phyloP scores from a whole-genome alignment of 345 rosid genomes.

The Brassica incana region DNA sequence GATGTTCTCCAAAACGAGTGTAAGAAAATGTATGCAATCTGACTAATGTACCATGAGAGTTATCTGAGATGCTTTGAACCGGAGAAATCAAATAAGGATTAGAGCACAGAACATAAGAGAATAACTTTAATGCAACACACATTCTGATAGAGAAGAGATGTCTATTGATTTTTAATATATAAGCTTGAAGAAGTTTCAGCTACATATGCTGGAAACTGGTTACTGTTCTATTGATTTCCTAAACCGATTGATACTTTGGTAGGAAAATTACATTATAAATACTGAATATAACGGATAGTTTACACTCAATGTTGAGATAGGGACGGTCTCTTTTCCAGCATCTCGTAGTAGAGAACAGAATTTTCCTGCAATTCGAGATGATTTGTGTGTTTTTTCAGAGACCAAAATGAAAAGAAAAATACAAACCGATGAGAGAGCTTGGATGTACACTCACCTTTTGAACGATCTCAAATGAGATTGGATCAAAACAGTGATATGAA shows the following conservation, averaged over 20 bases:
- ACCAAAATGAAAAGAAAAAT: constrained; percentile 14
- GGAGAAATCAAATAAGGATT: constrained; percentile 15
- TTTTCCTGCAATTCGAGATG: constrained; percentile 63
- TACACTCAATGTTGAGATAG: constrained; percentile 33
- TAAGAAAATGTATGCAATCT: constrained; percentile 85
- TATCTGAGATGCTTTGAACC: constrained; percentile 21
- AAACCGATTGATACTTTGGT: constrained; percentile 17
- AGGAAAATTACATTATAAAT: constrained; percentile 30
- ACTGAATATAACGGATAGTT: constrained; percentile 20
- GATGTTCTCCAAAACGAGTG: constrained; percentile 61
- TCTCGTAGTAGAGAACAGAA: constrained; percentile 72
- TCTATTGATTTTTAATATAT: constrained; percentile 26
- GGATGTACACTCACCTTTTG: constrained; percentile 60
- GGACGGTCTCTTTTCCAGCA: constrained; percentile 82
- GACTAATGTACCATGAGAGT: constrained; percentile 32
- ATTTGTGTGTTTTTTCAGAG: constrained; percentile 5
- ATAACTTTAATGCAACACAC: neutral
- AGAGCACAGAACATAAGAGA: constrained; percentile 2
- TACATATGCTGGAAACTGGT: constrained; percentile 28
- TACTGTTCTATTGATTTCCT: constrained; percentile 31
- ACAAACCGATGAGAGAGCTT: constrained; percentile 6
- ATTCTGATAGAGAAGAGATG: constrained; percentile 9
- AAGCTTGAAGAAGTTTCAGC: constrained; percentile 32
- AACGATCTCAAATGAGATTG: constrained; percentile 59
- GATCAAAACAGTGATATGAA: constrained; percentile 88